Evolutionary conservation across 2,329 filamentous ascomycete species (phyloP), one percentile per base, ranked within the genome.

Genomic region (Epichloe hybrida): DNA sequence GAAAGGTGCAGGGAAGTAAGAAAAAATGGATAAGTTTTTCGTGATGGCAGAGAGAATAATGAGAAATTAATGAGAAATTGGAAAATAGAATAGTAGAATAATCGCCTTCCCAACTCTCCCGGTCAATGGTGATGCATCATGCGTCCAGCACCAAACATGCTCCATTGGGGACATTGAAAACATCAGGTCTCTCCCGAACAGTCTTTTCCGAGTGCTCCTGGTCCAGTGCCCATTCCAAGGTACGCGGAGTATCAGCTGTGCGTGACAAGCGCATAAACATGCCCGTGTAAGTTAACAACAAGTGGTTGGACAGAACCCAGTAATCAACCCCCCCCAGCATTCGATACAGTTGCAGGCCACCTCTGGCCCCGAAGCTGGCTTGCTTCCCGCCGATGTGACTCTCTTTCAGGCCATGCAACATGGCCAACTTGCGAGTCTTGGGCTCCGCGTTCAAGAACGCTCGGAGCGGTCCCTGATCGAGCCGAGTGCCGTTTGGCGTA

Each of bases 331-430:
- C 52, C 12, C 49, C 52, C 12, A 53, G 49, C 34, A 42, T 43
- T 17, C 52, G 46, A 17, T 49, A 51, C 31, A 53, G 46, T 23
- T 47, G 41, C 38, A 53, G 23, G 46, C 52, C 52, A 35, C 49
- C 43, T 9, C 35, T 49, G 36, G 46, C 52, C 6, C 52, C 52
- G 2, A 51, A 49, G 38, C 52, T 51, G 45, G 52, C 43, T 41
- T 53, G 49, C 39, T 53, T 51, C 35, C 52, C 52, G 49, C 52
- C 52, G 6, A 51, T 40, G 46, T 49, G 49, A 42, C 49, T 53
- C 42, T 53, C 52, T 13, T 53, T 53, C n/a, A 44, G 27, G 21
- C 52, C 52, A 41, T 53, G 52, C 15, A 53, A 46, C 49, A 53
- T 43, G 8, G 52, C 52, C 20, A 53, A 31, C 46, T 49, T 51